Base-by-base conservation (phyloP, 2,329 filamentous ascomycete genomes). In the Epicoccum nigrum region DNA sequence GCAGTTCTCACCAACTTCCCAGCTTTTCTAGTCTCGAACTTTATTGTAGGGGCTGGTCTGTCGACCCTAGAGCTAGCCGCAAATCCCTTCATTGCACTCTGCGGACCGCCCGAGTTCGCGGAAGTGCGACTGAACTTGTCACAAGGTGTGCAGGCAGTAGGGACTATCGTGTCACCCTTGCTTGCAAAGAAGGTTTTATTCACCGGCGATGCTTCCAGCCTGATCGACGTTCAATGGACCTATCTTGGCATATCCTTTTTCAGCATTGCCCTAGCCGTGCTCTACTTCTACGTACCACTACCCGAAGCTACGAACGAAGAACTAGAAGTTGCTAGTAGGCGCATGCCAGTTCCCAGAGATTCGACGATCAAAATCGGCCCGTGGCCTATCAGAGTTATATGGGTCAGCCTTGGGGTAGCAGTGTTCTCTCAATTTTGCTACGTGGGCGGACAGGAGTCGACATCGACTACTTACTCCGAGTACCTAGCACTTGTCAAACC, bases 221-320 rank as follows among this genome's bases (percentile, higher is more conserved):
- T 87, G 20, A 80, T 86, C 48, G 78, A 84, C 46, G 83, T 85
- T 1, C 84, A 87, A 64, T 87, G 84, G 83, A 80, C 83, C 0
- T 87, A 87, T 54, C 78, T 86, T 2, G 84, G 82, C 7, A 86
- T 87, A 49, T 78, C 83, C 1, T 75, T 86, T 11, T 85, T 86
- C 59, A 84, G 81, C 21, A 76, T 85, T 38, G 68, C 80, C 3
- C 74, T 87, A 11, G 84, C 84, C 1, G 74, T 86, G 8, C 76
- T 77, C 2, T 86, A 85, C 66, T 84, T 82, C 63, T 86, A 86
- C 58, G 71, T 86, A 1, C 83, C 83, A 2, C 74, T 87, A 1
- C 84, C 84, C 0, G 84, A 86, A 70, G 84, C 83, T 2, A 82
- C 82, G 1, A 83, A 86, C 58, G 77, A 79, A 13, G 83, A 86